Evolutionary conservation across 1,139 yeast genomes (phyloP), one percentile per base, ranked within the genome.

Genomic region (Kluyveromyces marxianus): DNA sequence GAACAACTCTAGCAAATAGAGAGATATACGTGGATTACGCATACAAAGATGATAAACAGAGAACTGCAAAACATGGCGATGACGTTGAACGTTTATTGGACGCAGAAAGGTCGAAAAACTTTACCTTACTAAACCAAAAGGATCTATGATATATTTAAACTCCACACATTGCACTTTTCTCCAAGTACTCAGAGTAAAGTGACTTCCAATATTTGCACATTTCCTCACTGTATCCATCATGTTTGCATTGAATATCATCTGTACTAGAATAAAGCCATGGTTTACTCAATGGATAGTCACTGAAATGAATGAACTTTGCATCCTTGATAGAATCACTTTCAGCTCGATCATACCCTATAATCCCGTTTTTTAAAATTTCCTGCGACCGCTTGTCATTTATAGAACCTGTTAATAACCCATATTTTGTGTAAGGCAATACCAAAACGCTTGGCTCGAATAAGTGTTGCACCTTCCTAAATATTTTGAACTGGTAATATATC

Each of bases 1-100:
- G 84, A 4, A 79, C 79, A 47, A 72, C 77, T 44, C 67, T 92
- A 21, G 78, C 86, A 80, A 87, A 87, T 62, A 73, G 74, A 45
- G 76, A 76, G 36, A 69, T 87, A 2, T 63, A 68, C 3, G 70
- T 90, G 2, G 75, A 76, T 29, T 90, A 88, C 61, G 95, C 96
- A 0, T 79, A 72, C 58, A 87, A 86, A 63, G 80, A 76, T 53
- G 79, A 77, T 49, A 72, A 76, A 21, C 71, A 72, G 44, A 77
- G 73, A 46, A 72, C 71, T 42, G 69, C 66, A 7, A 73, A 77
- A 41, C 95, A 88, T 57, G 97, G 97, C n/a, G 94, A 83, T 55
- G 74, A 73, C 29, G 79, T 79, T 0, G 97, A 90, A 58, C 71
- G 97, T 54, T 53, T 76, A 43, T 69, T 90, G 49, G 92, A 94